Conservation (phyloP, 495 filamentous ascomycete species). For the Cenococcum geophilum region DNA sequence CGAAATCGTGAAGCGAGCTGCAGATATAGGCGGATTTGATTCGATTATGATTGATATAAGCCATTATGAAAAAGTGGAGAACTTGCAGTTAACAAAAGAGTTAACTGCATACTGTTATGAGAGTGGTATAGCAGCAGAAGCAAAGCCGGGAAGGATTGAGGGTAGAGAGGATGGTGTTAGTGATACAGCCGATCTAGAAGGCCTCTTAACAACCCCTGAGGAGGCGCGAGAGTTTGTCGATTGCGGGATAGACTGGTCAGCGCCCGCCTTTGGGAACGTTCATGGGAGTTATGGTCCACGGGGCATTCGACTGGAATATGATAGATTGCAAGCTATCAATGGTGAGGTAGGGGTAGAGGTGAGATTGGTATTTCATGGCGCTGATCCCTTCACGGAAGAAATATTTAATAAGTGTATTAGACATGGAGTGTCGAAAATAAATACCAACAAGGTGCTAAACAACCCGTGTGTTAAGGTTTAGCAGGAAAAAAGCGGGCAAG, state of each 20-base stretch:
- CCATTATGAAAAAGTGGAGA: slow-evolving; percentile 76
- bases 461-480: slow-evolving; percentile 59
- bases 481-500: slow-evolving; percentile 58
- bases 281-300: slow-evolving; percentile 75
- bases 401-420: slow-evolving; percentile 64
- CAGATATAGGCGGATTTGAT: slow-evolving; percentile 32
- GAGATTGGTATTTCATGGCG: slow-evolving; percentile 68
- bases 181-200: slow-evolving; percentile 69
- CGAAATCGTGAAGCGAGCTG: slow-evolving; percentile 31
- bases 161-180: slow-evolving; percentile 79
- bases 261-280: slow-evolving; percentile 80
- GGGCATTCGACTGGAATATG: slow-evolving; percentile 69
- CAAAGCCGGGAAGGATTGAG: slow-evolving; percentile 76
- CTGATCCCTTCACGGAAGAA: slow-evolving; percentile 64
- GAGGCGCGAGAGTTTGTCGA: slow-evolving; percentile 69
- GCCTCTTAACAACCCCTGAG: slow-evolving; percentile 68
- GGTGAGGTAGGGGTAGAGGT: slow-evolving; percentile 56
- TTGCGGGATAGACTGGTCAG: slow-evolving; percentile 77
- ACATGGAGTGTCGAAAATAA: slow-evolving; percentile 67
- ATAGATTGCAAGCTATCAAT: slow-evolving; percentile 58
- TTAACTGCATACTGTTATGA: slow-evolving; percentile 65
- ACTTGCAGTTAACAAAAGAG: slow-evolving; percentile 64
- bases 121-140: slow-evolving; percentile 70
- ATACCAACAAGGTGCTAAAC: slow-evolving; percentile 80
- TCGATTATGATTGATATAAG: slow-evolving; percentile 40